phyloP scores from a whole-genome alignment of 2,329 filamentous ascomycete genomes.

The Cucurbitaria berberidis region DNA sequence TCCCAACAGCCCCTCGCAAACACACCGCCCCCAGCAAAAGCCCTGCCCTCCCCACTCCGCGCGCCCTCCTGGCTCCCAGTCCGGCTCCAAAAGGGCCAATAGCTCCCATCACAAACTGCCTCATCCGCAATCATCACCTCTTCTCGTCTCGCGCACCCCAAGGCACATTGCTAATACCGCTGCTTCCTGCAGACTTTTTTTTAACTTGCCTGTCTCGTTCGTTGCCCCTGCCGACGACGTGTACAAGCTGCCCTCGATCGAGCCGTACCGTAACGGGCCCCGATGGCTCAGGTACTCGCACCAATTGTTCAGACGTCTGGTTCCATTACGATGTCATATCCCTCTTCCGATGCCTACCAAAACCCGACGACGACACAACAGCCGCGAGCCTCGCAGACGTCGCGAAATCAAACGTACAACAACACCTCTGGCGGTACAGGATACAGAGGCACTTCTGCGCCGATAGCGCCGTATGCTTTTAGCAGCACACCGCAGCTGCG shows the following conservation, averaged over 20 bases:
- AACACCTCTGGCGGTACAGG: constrained; percentile 46
- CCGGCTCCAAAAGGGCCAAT: constrained; percentile 17
- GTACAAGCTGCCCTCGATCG: constrained; percentile 23
- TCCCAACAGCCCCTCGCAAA: constrained; percentile 19
- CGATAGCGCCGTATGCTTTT: constrained; percentile 59
- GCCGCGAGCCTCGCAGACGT: constrained; percentile 50
- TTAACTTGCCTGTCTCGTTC: constrained; percentile 19
- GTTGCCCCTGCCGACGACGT: constrained; percentile 22
- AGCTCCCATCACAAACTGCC: constrained; percentile 10
- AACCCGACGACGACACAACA: constrained; percentile 45
- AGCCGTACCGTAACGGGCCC: constrained; percentile 31
- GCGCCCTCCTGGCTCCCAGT: constrained; percentile 23
- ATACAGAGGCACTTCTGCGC: constrained; percentile 53
- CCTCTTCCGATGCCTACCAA: constrained; percentile 56
- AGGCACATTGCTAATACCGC: constrained; percentile 25
- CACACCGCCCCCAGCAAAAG: constrained; percentile 25
- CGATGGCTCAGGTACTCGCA: constrained; percentile 56
- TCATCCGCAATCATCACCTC: constrained; percentile 13
- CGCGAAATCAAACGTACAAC: constrained; percentile 53
- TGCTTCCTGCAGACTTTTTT: constrained; percentile 19
- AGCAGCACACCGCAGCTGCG: constrained; percentile 61
- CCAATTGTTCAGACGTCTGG: constrained; percentile 54
- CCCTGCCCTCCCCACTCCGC: constrained; percentile 21
- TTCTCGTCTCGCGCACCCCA: constrained; percentile 3
- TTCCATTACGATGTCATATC: constrained; percentile 59